These are phyloP conservation scores for Suillus luteus DNA, from an alignment of 768 basidiomycete genomes.

Conservation along the genomic window DNA sequence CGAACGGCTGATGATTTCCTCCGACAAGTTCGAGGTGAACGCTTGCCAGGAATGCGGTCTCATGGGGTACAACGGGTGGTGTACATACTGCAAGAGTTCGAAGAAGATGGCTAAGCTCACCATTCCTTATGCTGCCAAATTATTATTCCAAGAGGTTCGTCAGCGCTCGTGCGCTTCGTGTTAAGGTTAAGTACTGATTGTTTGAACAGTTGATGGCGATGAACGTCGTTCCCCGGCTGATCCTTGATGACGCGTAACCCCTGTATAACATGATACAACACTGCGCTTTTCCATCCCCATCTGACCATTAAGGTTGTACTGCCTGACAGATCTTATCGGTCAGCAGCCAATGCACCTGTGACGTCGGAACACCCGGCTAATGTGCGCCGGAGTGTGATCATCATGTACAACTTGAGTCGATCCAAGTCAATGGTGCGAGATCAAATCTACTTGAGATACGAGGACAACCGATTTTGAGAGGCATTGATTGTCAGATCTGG, in stretches of 20 bases:
- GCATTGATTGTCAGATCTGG: background rate
- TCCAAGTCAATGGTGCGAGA: background rate
- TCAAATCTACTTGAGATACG: background rate
- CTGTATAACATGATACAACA: background rate
- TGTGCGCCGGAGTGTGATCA: background rate
- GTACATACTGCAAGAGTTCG: constrained; percentile 96
- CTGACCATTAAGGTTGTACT: background rate
- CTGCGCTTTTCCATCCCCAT: background rate
- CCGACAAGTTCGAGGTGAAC: constrained; percentile 96
- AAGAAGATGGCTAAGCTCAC: constrained; percentile 95
- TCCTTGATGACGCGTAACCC: constrained; percentile 75
- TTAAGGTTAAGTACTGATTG: constrained; percentile 8
- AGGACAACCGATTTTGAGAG: background rate
- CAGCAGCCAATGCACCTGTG: too few species aligned
- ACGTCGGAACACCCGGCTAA: background rate
- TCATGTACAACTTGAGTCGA: background rate
- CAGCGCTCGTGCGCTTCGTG: background rate
- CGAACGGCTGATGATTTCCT: constrained; percentile 98
- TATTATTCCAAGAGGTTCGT: constrained; percentile 86
- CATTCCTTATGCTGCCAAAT: constrained; percentile 94
- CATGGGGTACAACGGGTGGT: constrained; percentile 96
- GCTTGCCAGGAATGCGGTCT: constrained; percentile 94
- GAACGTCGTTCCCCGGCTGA: constrained; percentile 90
- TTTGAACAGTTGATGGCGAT: constrained; percentile 84
- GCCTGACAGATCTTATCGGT: background rate